These are phyloP conservation scores for Melampsora occidentalis DNA, from an alignment of 1,284 basidiomycete species.

Conservation along the genomic window DNA sequence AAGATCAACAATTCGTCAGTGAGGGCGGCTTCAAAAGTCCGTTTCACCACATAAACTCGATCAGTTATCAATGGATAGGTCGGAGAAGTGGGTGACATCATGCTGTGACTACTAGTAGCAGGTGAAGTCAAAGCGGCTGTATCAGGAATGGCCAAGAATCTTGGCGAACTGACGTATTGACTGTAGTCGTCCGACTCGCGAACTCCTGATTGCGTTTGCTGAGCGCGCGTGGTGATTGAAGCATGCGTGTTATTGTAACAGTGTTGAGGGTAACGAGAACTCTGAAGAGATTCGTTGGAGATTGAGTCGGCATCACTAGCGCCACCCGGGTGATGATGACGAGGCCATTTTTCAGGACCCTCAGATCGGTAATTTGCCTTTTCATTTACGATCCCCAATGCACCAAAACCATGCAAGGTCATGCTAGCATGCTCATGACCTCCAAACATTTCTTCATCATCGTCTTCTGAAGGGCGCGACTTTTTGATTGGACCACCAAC, in stretches of 20 bases:
- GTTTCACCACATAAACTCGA: slow-evolving; percentile 23
- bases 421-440: slow-evolving; percentile 1
- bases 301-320: background rate
- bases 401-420: slow-evolving; percentile 4
- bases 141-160: no score
- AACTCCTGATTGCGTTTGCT: slow-evolving; percentile 7
- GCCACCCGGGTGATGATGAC: background rate
- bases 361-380: background rate
- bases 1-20: slow-evolving; percentile 31
- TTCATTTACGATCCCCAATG: slow-evolving; percentile 14
- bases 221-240: background rate
- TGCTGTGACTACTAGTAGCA: no score
- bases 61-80: slow-evolving; percentile 7
- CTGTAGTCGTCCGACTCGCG: slow-evolving; percentile 8
- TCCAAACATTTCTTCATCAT: slow-evolving; percentile 25
- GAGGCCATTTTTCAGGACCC: background rate
- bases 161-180: no score
- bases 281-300: background rate
- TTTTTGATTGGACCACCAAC: slow-evolving; percentile 34
- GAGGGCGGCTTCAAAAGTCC: slow-evolving; percentile 34
- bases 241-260: slow-evolving; percentile 3
- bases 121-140: no score
- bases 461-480: background rate
- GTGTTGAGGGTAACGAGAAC: background rate
- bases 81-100: no score